Evolutionary conservation across 257 asterid genomes (phyloP).

Genomic region (Echites panduratus): DNA sequence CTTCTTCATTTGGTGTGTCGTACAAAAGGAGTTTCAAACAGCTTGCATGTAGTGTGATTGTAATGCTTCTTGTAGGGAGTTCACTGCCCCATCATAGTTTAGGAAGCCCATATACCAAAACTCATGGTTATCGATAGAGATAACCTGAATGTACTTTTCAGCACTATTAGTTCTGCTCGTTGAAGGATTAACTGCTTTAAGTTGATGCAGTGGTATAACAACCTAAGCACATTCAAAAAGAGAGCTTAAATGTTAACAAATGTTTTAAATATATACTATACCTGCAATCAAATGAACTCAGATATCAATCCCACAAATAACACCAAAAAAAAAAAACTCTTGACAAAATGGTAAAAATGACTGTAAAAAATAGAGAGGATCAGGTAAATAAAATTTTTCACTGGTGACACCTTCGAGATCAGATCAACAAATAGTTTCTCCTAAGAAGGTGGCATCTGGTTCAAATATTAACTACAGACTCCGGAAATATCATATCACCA

Average conservation of each 20-base stretch:
- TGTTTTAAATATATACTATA: background rate
- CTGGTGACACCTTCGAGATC: background rate
- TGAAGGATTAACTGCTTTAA: conserved; percentile 73
- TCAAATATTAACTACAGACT: background rate
- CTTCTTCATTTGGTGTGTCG: conserved; percentile 1
- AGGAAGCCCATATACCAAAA: conserved; percentile 98
- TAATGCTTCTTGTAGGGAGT: conserved; percentile 44
- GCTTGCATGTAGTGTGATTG: conserved; percentile 13
- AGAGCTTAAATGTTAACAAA: background rate
- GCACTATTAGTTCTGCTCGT: conserved; percentile 59
- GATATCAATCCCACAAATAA: background rate
- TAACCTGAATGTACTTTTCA: conserved; percentile 82
- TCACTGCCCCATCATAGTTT: conserved; percentile 73
- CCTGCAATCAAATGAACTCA: background rate
- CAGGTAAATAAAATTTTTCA: background rate
- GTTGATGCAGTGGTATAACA: conserved; percentile 63
- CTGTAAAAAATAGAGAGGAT: background rate
- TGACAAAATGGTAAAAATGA: background rate
- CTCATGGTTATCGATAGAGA: conserved; percentile 79
- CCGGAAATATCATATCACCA: background rate
- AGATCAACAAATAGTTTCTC: background rate
- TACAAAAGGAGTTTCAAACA: conserved; percentile 13
- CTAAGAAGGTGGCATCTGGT: background rate
- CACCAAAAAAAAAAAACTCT: background rate
- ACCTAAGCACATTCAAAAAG: conserved; percentile 37